A percentile compares a stretch with the other conserved stretches of the same genome.
These are phyloP conservation scores for Bipolaris bicolor DNA, from an alignment of 2,329 filamentous ascomycete genomes.

Conservation along the genomic window DNA sequence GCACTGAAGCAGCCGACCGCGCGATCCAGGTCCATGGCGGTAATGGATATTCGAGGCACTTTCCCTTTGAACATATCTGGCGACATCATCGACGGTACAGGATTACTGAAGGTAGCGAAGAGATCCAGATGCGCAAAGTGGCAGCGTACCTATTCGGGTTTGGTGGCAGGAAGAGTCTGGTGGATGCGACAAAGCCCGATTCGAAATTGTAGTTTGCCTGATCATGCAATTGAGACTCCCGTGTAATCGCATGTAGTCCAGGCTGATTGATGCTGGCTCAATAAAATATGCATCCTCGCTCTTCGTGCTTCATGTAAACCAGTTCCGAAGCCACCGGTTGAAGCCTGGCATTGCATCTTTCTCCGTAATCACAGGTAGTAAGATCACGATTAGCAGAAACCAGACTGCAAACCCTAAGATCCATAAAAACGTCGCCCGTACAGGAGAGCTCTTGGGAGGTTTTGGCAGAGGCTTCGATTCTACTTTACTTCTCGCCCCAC, in stretches of 20 bases:
- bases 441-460: background rate
- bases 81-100: slow-evolving; percentile 67
- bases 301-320: background rate
- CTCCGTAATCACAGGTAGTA: slow-evolving; percentile 13
- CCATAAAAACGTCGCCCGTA: slow-evolving; percentile 4
- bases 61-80: slow-evolving; percentile 70
- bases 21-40: slow-evolving; percentile 69
- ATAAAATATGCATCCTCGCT: background rate
- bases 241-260: background rate
- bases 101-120: slow-evolving; percentile 69
- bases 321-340: slow-evolving; percentile 20
- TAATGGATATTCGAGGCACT: slow-evolving; percentile 64
- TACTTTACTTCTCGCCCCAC: accelerated
- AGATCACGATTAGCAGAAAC: slow-evolving; percentile 7
- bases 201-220: slow-evolving; percentile 37
- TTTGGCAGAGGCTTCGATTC: slow-evolving; percentile 2
- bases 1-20: slow-evolving; percentile 65
- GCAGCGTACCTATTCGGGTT: slow-evolving; percentile 65
- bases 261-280: too few relatives aligned
- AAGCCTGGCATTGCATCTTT: slow-evolving; percentile 14
- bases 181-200: slow-evolving; percentile 39
- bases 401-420: slow-evolving; percentile 1
- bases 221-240: background rate
- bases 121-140: slow-evolving; percentile 71
- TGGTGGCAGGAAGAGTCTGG: slow-evolving; percentile 52